Percentiles rank a stretch among this genome's conserved stretches.
Conservation (phyloP, 2,329 filamentous ascomycete genomes). For the Emericellopsis cladophorae region DNA sequence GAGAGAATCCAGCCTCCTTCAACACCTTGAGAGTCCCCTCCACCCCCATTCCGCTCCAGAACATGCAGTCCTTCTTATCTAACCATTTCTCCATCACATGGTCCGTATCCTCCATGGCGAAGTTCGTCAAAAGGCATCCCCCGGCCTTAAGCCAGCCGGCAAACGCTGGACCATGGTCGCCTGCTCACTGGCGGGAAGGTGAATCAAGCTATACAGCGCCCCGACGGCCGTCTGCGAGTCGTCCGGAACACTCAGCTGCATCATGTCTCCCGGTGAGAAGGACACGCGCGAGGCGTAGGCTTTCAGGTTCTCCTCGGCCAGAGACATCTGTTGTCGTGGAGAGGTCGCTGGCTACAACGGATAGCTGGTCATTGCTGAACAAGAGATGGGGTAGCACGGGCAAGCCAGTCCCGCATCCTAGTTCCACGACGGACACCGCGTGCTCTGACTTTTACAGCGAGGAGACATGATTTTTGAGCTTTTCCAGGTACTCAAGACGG, state of each 20-base stretch:
- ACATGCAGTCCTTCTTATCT: conserved; percentile 27
- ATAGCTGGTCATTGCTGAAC: conserved; percentile 6
- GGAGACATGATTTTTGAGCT: conserved; percentile 16
- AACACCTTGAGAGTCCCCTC: conserved; percentile 16
- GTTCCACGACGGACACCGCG: conserved; percentile 19
- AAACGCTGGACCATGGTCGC: conserved; percentile 27
- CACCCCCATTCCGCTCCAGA: conserved; percentile 25
- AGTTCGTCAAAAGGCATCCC: conserved; percentile 35
- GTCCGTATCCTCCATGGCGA: conserved; percentile 17
- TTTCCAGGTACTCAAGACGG: conserved; percentile 20
- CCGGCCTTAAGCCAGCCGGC: conserved; percentile 35
- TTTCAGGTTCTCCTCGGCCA: conserved; percentile 14
- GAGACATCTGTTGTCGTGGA: conserved; percentile 22
- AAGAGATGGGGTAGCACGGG: conserved; percentile 22
- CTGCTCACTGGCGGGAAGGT: conserved; percentile 39
- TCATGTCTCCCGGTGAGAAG: conserved; percentile 22
- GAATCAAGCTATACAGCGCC: conserved; percentile 41
- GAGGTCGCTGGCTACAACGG: conserved; percentile 24
- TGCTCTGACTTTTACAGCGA: neutral
- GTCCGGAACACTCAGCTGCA: conserved; percentile 14
- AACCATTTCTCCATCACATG: conserved; percentile 21
- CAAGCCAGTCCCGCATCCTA: conserved; percentile 27
- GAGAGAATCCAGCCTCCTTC: conserved; percentile 13
- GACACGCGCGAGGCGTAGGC: conserved; percentile 1
- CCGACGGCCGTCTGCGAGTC: conserved; percentile 32